Evolutionary conservation across 768 basidiomycete genomes (phyloP), one percentile per base, ranked within the genome.

Genomic region (Trametes punicea): DNA sequence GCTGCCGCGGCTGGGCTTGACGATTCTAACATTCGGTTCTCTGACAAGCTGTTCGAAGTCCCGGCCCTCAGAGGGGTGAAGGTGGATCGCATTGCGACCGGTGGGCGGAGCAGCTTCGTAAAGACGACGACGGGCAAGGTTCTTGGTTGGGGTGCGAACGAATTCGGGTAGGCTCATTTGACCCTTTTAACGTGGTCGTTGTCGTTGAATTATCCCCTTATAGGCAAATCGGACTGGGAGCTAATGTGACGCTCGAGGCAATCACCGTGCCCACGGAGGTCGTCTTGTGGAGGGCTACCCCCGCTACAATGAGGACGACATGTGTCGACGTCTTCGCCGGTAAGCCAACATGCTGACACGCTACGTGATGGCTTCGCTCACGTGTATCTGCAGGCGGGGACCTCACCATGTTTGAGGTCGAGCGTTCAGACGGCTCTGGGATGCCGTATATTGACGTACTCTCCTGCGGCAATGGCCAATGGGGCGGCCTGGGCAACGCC

Each of bases 121-220:
- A 75, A 83, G 23, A 92, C 91, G 0, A 63, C 71, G 6, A 70
- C 75, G 2, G 94, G 93, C 2, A 76, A 83, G 51, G 88, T 95
- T 9, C 78, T 98, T 18, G 91, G 85, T 0, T 96, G 90, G 83
- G 94, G 94, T 41, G 90, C 90, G 1, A 96, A 97, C 67, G 85
- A 90, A 60, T 87, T 79, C 62, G 93, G 93, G 88, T 88, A 62
- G 48, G 79, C 57, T 7, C 20, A 13, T 23, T 4, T 23, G 40
- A 51, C 48, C 51, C 29, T 18, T 21, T 30, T n/a, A 49, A 45
- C 45, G 48, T 46, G 48, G 47, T 20, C n/a, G 18, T 25, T 25
- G 31, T 15, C 46, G 20, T 40, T 50, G 26, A 54, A 56, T 55
- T 18, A 64, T 16, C 29, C 38, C 23, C 3, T 34, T 56, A 18